These are phyloP conservation scores for Eucalyptus shirleyi DNA, from an alignment of 345 rosid species.

Conservation along the genomic window DNA sequence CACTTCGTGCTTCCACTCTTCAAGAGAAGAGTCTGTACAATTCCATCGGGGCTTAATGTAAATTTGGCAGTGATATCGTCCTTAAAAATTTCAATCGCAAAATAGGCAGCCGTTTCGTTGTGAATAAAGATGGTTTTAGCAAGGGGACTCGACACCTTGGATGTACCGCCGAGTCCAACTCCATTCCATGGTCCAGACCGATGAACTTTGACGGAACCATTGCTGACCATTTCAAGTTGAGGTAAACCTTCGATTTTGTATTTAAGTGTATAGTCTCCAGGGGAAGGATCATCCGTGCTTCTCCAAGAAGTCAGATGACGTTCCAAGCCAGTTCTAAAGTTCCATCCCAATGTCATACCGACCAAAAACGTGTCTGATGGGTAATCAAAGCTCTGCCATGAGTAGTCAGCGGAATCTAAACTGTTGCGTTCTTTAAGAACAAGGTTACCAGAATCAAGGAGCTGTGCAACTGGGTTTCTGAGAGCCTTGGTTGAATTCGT, in stretches of 20 bases:
- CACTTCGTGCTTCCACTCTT: neutral
- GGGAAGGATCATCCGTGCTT: constrained; percentile 5
- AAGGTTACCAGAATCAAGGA: constrained; percentile 26
- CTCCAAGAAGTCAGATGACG: constrained; percentile 8
- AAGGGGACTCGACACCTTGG: neutral
- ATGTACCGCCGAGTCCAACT: neutral
- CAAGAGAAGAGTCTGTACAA: neutral
- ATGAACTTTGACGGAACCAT: neutral
- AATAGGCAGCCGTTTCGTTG: neutral
- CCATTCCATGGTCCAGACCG: constrained; percentile 35
- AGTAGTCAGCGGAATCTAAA: neutral
- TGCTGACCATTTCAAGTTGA: neutral
- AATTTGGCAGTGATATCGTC: neutral
- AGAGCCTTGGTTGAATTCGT: neutral
- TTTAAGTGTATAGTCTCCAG: constrained; percentile 2
- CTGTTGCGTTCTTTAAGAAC: neutral
- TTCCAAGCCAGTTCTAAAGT: neutral
- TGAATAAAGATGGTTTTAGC: neutral
- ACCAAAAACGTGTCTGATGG: constrained; percentile 16
- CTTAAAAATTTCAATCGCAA: neutral
- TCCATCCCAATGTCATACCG: constrained; percentile 13
- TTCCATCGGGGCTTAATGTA: neutral
- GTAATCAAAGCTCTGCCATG: constrained; percentile 25
- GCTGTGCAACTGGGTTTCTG: neutral
- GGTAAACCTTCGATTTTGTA: constrained; percentile 5